Base-by-base conservation (phyloP, 768 basidiomycete genomes). In the Pleurotus tuoliensis region DNA sequence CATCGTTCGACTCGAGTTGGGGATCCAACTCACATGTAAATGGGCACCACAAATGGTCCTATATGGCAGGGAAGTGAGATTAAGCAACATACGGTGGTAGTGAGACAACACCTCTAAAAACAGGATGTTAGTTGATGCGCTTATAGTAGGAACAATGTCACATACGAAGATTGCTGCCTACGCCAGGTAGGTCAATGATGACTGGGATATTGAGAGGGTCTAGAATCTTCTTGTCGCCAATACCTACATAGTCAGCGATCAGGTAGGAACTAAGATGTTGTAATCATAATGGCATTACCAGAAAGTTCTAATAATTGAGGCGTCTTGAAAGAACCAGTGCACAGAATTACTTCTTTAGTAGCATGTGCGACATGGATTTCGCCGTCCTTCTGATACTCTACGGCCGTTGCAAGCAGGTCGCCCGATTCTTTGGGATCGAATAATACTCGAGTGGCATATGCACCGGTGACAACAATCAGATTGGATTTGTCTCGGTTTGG, bases 121-220 rank as follows among this genome's bases (percentile, higher is more conserved):
- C 20, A n/a, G 30, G 30, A 15, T 50, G 27, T 27, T 25, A 50
- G 13, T n/a, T n/a, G 30, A 16, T 27, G 16, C 24, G 13, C 5
- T 15, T 47, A 15, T 20, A 15, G 37, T 12, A 15, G n/a, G 22
- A 9, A 4, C n/a, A 40, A 16, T 22, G 56, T 11, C 24, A 53
- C 51, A 22, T n/a, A 53, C 51, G 51, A 5, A 79, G 62, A 62
- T 77, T 74, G 52, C 69, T 65, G 8, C 77, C 78, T 41, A 79
- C 77, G n/a, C 66, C 69, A 2, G 74, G 73, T 1, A 76, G 64
- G 55, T 78, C 70, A 22, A 76, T 58, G 37, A 66, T 60, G 39
- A 63, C 57, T 18, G 56, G 51, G 59, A 79, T 72, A 22, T 62
- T 62, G 34, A 70, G 58, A 7, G 39, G 55, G 18, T 66, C 60